These are phyloP conservation scores for Salix koriyanagi DNA, from an alignment of 345 rosid species.

Conservation along the genomic window DNA sequence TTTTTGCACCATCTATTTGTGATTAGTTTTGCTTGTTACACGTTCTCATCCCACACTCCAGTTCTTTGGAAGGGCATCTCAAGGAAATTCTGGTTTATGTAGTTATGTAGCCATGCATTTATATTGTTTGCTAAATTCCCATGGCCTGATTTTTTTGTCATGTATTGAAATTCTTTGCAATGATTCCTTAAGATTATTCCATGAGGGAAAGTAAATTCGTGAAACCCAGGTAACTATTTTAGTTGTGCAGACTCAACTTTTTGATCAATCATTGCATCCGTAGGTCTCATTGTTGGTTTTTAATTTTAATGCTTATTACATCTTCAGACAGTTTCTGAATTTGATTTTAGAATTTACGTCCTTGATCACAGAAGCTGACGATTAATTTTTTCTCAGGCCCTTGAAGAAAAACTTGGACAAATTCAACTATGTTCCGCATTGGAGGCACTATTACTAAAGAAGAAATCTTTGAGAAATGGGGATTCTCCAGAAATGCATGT, in stretches of 20 bases:
- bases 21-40: background rate
- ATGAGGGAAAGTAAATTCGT: background rate
- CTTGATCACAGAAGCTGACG: slow-evolving; percentile 6
- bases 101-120: background rate
- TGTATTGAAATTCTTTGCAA: background rate
- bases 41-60: background rate
- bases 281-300: background rate
- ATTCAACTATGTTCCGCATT: slow-evolving; percentile 55
- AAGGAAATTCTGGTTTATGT: background rate
- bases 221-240: background rate
- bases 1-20: background rate
- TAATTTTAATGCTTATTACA: background rate
- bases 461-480: slow-evolving; percentile 58
- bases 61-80: background rate
- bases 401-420: slow-evolving; percentile 55
- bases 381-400: slow-evolving; percentile 42
- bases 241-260: background rate
- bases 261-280: background rate
- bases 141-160: background rate
- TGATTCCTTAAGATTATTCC: background rate
- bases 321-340: background rate
- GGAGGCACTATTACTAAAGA: slow-evolving; percentile 65
- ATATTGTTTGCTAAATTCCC: background rate
- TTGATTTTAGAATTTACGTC: background rate
- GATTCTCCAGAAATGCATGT: slow-evolving; percentile 56